phyloP scores from a whole-genome alignment of 768 basidiomycete genomes.

The Russula olivacea region DNA sequence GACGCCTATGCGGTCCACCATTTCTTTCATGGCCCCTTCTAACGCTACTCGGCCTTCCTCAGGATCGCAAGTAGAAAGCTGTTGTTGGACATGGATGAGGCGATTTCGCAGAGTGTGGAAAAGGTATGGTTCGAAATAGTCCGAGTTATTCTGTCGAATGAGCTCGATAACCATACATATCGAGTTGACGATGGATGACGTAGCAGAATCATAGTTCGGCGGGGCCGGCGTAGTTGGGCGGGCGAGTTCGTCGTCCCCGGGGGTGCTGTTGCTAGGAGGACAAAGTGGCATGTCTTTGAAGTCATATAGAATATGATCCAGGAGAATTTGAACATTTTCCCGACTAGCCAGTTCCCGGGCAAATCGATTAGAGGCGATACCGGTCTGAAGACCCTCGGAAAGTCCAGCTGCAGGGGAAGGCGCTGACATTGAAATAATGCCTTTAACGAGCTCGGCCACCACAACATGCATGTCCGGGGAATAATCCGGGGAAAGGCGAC shows the following conservation, averaged over 20 bases:
- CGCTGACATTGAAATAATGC: constrained; percentile 90
- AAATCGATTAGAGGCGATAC: constrained; percentile 77
- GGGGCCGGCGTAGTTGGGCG: constrained; percentile 29
- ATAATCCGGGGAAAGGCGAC: constrained; percentile 73
- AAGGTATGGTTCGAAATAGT: constrained; percentile 96
- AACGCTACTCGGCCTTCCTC: constrained; percentile 61
- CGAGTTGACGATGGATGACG: constrained; percentile 79
- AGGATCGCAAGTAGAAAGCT: constrained; percentile 41
- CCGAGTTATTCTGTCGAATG: constrained; percentile 96
- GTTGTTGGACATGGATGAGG: constrained; percentile 81
- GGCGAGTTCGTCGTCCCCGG: constrained; percentile 27
- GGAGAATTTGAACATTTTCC: constrained; percentile 63
- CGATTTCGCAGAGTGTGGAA: constrained; percentile 92
- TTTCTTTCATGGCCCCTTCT: constrained; percentile 69
- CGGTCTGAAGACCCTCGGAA: constrained; percentile 61
- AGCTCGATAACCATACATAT: constrained; percentile 89
- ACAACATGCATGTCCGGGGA: constrained; percentile 75
- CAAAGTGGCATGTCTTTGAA: constrained; percentile 33
- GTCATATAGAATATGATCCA: constrained; percentile 71
- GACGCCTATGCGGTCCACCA: constrained; percentile 81
- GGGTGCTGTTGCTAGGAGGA: not conserved
- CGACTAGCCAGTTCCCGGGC: constrained; percentile 79
- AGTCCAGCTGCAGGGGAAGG: constrained; percentile 76
- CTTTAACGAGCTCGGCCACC: constrained; percentile 87
- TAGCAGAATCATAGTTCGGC: constrained; percentile 47